Evolutionary conservation across 2,329 filamentous ascomycete species (phyloP).

Genomic region (Fusarium bactridioides): DNA sequence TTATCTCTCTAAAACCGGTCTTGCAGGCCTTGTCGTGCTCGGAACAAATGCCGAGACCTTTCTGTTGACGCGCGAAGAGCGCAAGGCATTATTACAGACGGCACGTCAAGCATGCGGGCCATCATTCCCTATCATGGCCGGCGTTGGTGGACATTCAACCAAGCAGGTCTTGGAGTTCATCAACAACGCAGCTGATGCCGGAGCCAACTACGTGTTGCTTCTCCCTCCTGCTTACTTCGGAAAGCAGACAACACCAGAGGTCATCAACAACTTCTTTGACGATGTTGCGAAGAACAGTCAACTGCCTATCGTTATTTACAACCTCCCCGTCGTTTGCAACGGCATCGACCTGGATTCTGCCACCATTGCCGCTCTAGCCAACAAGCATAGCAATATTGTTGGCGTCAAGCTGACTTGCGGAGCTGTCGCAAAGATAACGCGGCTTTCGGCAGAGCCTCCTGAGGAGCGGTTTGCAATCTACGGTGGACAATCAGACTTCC

Average conservation of each 20-base stretch:
- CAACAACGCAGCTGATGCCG: slow-evolving; percentile 65
- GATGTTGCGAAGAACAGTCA: slow-evolving; percentile 60
- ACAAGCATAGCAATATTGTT: slow-evolving; percentile 62
- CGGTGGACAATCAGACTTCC: slow-evolving; percentile 77
- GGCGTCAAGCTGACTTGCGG: slow-evolving; percentile 77
- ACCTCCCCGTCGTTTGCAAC: slow-evolving; percentile 73
- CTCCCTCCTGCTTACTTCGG: slow-evolving; percentile 72
- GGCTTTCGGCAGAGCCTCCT: slow-evolving; percentile 61
- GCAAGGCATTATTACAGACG: slow-evolving; percentile 61
- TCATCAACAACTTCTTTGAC: slow-evolving; percentile 67
- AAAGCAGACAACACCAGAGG: slow-evolving; percentile 64
- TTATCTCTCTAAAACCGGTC: slow-evolving; percentile 58
- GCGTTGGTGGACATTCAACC: slow-evolving; percentile 70
- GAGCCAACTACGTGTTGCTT: slow-evolving; percentile 68
- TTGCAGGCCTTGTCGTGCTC: slow-evolving; percentile 61
- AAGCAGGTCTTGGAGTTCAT: slow-evolving; percentile 69
- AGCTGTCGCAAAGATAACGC: slow-evolving; percentile 74
- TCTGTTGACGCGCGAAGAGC: slow-evolving; percentile 65
- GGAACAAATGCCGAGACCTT: slow-evolving; percentile 66
- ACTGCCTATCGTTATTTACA: slow-evolving; percentile 71
- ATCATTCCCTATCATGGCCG: slow-evolving; percentile 84
- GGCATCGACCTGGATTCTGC: slow-evolving; percentile 74
- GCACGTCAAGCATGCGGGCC: slow-evolving; percentile 81
- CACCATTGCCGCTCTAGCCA: slow-evolving; percentile 52
- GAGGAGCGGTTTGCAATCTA: slow-evolving; percentile 69